These are phyloP conservation scores for Globisporangium barbulae DNA, from an alignment of 352 stramenopile species.

Conservation along the genomic window DNA sequence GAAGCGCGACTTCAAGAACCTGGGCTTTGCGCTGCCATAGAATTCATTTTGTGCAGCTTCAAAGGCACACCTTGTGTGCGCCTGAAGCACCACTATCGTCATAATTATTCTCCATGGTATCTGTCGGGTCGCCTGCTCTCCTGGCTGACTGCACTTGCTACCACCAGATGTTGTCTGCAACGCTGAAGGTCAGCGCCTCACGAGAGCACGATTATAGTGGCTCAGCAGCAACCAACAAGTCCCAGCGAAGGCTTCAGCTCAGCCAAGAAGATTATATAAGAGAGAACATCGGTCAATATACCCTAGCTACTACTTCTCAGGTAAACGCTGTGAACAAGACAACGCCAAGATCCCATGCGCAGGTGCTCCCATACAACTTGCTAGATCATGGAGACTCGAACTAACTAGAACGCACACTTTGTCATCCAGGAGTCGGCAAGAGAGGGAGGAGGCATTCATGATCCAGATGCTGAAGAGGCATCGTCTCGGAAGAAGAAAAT, in stretches of 20 bases:
- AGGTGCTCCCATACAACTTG: not conserved
- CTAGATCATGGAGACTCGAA: not conserved
- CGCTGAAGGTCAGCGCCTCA: not conserved
- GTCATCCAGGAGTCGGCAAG: not conserved
- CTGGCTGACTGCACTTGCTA: constrained; percentile 1
- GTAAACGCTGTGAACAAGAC: constrained; percentile 11
- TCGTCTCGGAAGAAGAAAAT: constrained; percentile 22
- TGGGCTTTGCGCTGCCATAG: constrained; percentile 57
- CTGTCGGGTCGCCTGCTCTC: constrained; percentile 1
- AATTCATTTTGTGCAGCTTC: constrained; percentile 11
- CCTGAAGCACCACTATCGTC: constrained; percentile 4
- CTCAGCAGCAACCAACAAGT: not conserved
- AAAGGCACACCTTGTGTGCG: not conserved
- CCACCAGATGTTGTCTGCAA: not conserved
- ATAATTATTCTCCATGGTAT: constrained; percentile 16
- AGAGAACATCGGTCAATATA: constrained; percentile 4
- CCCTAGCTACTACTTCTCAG: constrained; percentile 1
- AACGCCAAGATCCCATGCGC: not conserved
- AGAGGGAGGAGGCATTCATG: too few relatives aligned
- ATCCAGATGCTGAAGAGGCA: not conserved
- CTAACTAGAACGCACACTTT: constrained; percentile 1
- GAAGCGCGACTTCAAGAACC: constrained; percentile 86
- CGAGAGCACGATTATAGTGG: not conserved
- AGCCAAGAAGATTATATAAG: constrained; percentile 9
- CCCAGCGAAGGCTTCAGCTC: not conserved